These are phyloP conservation scores for Blastobotrys arbuscula DNA, from an alignment of 1,139 yeast genomes.

Conservation along the genomic window DNA sequence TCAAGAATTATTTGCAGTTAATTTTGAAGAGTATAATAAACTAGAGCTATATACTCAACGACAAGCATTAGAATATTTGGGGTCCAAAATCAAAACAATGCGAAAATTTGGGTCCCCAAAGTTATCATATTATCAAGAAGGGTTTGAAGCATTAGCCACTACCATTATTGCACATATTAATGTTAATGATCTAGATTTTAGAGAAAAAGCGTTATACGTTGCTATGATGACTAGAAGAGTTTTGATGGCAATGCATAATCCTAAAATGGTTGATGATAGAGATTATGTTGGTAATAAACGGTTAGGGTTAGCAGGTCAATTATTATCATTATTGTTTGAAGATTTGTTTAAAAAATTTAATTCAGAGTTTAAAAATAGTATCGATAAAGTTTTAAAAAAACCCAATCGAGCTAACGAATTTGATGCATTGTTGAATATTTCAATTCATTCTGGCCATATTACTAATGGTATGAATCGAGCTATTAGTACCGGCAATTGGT, in stretches of 20 bases:
- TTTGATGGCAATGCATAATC: conserved; percentile 90
- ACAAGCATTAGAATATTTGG: conserved; percentile 88
- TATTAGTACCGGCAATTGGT: conserved; percentile 98
- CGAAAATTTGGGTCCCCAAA: conserved; percentile 83
- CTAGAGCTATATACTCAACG: conserved; percentile 85
- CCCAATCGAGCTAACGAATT: conserved; percentile 94
- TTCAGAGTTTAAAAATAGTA: conserved; percentile 86
- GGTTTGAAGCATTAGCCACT: conserved; percentile 95
- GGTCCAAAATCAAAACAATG: conserved; percentile 84
- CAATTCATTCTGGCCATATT: conserved; percentile 85
- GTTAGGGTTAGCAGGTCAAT: conserved; percentile 93
- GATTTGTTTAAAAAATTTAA: conserved; percentile 96
- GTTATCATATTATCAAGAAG: conserved; percentile 79
- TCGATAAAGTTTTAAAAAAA: conserved; percentile 87
- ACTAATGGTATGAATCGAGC: conserved; percentile 95
- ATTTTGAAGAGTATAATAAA: conserved; percentile 89
- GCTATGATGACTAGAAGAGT: conserved; percentile 97
- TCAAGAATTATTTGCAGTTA: conserved; percentile 87
- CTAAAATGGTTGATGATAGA: conserved; percentile 94
- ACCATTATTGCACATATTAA: conserved; percentile 94
- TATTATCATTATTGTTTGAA: conserved; percentile 90
- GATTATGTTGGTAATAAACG: conserved; percentile 98
- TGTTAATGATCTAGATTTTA: conserved; percentile 77
- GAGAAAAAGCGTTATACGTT: conserved; percentile 89
- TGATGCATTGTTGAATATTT: conserved; percentile 84